Evolutionary conservation across 1,284 basidiomycete genomes (phyloP).

Genomic region (Inonotus hispidus): DNA sequence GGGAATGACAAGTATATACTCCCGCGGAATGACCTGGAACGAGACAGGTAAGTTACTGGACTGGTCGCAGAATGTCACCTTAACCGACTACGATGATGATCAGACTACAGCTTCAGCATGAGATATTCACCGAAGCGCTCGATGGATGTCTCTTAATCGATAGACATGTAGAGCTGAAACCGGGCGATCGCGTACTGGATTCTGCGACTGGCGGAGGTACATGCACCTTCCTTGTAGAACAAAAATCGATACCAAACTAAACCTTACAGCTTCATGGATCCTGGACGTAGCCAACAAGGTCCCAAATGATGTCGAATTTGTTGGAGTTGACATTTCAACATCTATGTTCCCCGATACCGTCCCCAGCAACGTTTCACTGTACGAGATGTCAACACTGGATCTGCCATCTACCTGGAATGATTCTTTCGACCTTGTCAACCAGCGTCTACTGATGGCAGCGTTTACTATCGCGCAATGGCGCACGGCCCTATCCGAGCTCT

Average conservation of each 20-base stretch:
- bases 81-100: not conserved
- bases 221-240: not conserved
- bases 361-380: slow-evolving; percentile 11
- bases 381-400: slow-evolving; percentile 1
- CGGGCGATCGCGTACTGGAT: slow-evolving; percentile 6
- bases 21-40: not conserved
- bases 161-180: not conserved
- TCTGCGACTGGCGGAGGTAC: slow-evolving; percentile 14
- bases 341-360: slow-evolving; percentile 4
- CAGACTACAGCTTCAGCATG: slow-evolving; percentile 13
- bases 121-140: slow-evolving; percentile 1
- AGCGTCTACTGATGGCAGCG: slow-evolving; percentile 29
- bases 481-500: slow-evolving; percentile 24
- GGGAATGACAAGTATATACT: not conserved
- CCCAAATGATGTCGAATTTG: not conserved
- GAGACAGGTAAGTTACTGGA: not conserved
- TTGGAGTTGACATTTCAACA: slow-evolving; percentile 9
- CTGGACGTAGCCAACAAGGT: slow-evolving; percentile 9
- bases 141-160: slow-evolving; percentile 10
- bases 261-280: slow-evolving; percentile 13
- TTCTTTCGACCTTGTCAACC: slow-evolving; percentile 29
- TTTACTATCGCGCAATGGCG: slow-evolving; percentile 28
- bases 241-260: not conserved
- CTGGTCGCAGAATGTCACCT: too few relatives aligned
- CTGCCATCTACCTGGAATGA: slow-evolving; percentile 21